Base-by-base conservation (phyloP, 768 basidiomycete species). In the Trametes sanguinea region DNA sequence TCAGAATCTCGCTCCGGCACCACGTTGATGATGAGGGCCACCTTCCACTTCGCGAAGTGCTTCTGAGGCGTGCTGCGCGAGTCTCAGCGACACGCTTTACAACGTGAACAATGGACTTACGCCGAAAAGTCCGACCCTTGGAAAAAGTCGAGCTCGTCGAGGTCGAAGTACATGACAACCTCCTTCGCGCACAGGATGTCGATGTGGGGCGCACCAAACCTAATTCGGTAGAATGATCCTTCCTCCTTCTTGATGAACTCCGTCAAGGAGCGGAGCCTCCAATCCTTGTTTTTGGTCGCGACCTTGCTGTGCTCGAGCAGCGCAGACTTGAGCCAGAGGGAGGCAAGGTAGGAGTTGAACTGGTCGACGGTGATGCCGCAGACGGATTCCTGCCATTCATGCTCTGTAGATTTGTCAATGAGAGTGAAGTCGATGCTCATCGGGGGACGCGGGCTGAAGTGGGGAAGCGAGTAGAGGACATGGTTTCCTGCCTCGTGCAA, bases 381-480 rank as follows among this genome's bases (percentile, higher is more conserved):
- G 43, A 71, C 60, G 40, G 61, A 63, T 5, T 64, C 61, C 17
- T 63, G 57, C 46, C 66, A 64, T 17, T 54, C 54, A 29, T 64
- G 39, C 35, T 50, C 53, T 1, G 22, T 50, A 4, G 14, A 37
- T 46, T 55, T 9, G 56, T 63, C 57, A 11, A 69, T 64, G 61
- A 69, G 63, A 2, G 73, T 73, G 61, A 66, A 73, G 57, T 73
- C 66, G 56, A 71, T 64, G 27, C 56, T 50, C 53, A 63, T 54
- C n/a, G 57, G 57, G 46, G 33, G 8, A 47, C 52, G 50, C 7
- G 72, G 67, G 58, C 72, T 71, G 58, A 75, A 73, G 52, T 73
- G 71, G 13, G 74, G 74, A 17, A 73, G 67, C 10, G 68, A 71
- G 65, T 68, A 71, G 27, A 75, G 59, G 27, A 72, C 67, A 65